A percentile compares a stretch with the other conserved stretches of the same genome.
phyloP scores from a whole-genome alignment of 2,329 filamentous ascomycete genomes.

The Neopestalotiopsis rosae region DNA sequence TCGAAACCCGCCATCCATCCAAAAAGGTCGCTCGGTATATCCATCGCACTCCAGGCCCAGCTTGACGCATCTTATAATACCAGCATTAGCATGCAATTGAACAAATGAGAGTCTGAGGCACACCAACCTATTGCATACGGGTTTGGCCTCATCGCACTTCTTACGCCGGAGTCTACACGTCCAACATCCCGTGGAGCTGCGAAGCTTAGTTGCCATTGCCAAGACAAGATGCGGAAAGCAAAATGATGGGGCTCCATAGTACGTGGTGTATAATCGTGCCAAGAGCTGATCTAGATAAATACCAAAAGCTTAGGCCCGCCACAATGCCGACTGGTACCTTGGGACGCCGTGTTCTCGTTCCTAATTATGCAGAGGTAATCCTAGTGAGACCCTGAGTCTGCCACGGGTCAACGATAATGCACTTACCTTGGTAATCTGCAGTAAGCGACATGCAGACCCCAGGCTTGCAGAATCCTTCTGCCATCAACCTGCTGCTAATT shows the following conservation, averaged over 20 bases:
- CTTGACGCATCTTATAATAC: neutral
- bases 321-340: neutral
- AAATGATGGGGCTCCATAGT: neutral
- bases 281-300: neutral
- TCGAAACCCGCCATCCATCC: neutral
- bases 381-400: neutral
- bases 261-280: neutral
- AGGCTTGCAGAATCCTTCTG: neutral
- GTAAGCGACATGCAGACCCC: neutral
- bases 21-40: neutral
- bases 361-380: neutral
- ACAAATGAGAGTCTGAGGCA: neutral
- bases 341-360: neutral
- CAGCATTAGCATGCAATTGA: neutral
- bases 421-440: neutral
- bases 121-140: neutral
- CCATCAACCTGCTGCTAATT: neutral
- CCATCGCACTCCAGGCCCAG: neutral
- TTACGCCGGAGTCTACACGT: neutral
- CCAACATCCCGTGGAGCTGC: neutral
- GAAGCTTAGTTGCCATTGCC: neutral
- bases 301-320: neutral
- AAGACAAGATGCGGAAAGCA: neutral
- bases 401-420: neutral
- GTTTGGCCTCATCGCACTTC: neutral